Evolutionary conservation across 495 filamentous ascomycete species (phyloP).

Genomic region (Hyphodiscus hymeniophilus): DNA sequence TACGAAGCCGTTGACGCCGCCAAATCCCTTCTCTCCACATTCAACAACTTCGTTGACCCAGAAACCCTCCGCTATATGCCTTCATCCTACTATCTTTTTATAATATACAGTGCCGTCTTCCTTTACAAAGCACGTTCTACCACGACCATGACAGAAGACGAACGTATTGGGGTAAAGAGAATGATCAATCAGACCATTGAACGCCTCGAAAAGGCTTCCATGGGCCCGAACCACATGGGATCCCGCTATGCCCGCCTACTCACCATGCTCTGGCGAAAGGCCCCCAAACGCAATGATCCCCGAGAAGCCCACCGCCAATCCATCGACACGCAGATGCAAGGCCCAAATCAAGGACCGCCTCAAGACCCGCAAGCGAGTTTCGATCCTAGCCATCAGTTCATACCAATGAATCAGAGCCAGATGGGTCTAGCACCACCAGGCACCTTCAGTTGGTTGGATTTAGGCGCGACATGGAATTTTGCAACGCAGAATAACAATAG

Average conservation of each 20-base stretch:
- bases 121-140: constrained; percentile 24
- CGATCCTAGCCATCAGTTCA: not conserved
- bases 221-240: constrained; percentile 22
- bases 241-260: constrained; percentile 20
- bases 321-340: not conserved
- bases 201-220: constrained; percentile 18
- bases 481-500: constrained; percentile 21
- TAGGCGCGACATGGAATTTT: constrained; percentile 23
- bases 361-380: not conserved
- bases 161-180: constrained; percentile 15
- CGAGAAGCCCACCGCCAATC: not conserved
- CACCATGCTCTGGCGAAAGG: constrained; percentile 22
- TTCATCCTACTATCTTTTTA: constrained; percentile 48
- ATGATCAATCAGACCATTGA: constrained; percentile 23
- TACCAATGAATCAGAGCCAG: not conserved
- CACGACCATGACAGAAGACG: constrained; percentile 24
- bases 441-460: constrained; percentile 21
- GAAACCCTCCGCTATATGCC: constrained; percentile 52
- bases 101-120: constrained; percentile 28
- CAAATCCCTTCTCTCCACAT: constrained; percentile 46
- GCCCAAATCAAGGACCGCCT: not conserved
- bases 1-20: constrained; percentile 57
- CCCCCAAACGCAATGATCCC: constrained; percentile 2
- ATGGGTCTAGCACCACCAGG: not conserved
- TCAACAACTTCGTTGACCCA: constrained; percentile 46